Conservation (phyloP, 2,329 filamentous ascomycete genomes). For the Graphium sp. region DNA sequence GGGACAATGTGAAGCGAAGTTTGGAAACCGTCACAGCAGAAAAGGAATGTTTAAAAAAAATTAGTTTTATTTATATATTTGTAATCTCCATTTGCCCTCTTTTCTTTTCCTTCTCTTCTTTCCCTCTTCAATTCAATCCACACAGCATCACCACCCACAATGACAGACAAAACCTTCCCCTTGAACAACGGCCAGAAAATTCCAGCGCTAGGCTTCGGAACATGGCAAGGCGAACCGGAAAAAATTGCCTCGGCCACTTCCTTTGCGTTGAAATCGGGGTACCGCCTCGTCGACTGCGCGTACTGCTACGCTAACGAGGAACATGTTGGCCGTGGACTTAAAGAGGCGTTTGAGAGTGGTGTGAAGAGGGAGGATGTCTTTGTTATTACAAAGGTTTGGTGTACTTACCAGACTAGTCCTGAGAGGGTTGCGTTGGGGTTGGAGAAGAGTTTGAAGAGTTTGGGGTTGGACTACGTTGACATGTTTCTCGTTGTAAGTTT, state of each 20-base stretch:
- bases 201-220: constrained; percentile 47
- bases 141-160: no score
- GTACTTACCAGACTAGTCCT: constrained; percentile 47
- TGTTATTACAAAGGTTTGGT: constrained; percentile 76
- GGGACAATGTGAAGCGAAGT: no score
- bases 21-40: no score
- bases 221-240: constrained; percentile 45
- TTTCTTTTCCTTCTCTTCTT: not conserved
- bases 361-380: constrained; percentile 67
- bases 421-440: constrained; percentile 47
- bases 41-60: no score
- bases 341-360: constrained; percentile 53
- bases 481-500: constrained; percentile 48
- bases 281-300: constrained; percentile 51
- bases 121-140: not conserved
- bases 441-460: constrained; percentile 53
- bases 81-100: no score
- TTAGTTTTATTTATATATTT: no score
- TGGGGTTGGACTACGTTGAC: constrained; percentile 70
- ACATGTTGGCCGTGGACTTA: constrained; percentile 64
- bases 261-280: constrained; percentile 38
- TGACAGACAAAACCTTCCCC: constrained; percentile 24
- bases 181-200: constrained; percentile 49
- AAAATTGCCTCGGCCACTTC: constrained; percentile 41
- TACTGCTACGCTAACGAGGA: constrained; percentile 72